Percentiles rank a stretch among this genome's conserved stretches.
Evolutionary conservation across 345 rosid genomes (phyloP).

Genomic region (Citrus sinensis): DNA sequence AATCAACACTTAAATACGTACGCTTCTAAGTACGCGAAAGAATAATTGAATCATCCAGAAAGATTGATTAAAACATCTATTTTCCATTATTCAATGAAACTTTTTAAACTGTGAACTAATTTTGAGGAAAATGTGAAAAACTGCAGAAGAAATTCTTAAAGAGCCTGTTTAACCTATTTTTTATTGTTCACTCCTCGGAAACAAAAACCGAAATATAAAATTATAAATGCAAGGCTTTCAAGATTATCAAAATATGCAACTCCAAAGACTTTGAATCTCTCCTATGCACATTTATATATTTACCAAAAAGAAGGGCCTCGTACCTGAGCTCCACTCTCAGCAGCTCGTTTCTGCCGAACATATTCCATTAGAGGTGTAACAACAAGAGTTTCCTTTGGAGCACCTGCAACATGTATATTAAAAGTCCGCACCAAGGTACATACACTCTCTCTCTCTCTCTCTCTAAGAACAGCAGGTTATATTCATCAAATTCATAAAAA

Average conservation of each 20-base stretch:
- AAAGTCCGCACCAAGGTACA: neutral
- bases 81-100: neutral
- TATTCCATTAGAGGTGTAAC: slow-evolving; percentile 83
- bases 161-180: neutral
- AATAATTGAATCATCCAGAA: neutral
- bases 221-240: neutral
- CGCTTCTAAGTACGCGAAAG: neutral
- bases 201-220: neutral
- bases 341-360: slow-evolving; percentile 71
- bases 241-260: too few relatives aligned
- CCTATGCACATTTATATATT: neutral
- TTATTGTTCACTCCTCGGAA: neutral
- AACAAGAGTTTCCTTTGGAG: slow-evolving; percentile 43
- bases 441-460: too few relatives aligned
- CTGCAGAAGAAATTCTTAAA: neutral
- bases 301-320: neutral
- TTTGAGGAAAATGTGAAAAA: neutral
- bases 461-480: neutral
- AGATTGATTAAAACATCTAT: neutral
- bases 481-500: neutral
- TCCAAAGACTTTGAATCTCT: neutral
- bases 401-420: slow-evolving; percentile 24
- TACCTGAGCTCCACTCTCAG: slow-evolving; percentile 58
- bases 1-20: slow-evolving; percentile 6
- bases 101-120: neutral